Base-by-base conservation (phyloP, 2,329 filamentous ascomycete species). In the Aspergillus chevalieri region DNA sequence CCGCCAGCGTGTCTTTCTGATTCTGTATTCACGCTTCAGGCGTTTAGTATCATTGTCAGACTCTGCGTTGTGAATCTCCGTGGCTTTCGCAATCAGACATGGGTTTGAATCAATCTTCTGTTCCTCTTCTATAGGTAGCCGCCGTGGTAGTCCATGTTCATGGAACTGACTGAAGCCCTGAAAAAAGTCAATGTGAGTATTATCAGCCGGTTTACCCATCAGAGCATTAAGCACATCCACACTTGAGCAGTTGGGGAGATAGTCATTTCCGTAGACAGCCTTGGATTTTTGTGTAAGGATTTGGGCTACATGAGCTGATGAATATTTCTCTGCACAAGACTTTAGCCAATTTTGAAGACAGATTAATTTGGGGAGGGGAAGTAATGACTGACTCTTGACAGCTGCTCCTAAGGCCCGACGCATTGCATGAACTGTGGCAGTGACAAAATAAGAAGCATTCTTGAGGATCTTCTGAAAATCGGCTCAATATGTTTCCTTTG, bases 171-270 rank as follows among this genome's bases (percentile, higher is more conserved):
- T 15, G 26, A 24, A 52, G 33, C 50, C 47, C 19, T 52, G 45
- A 43, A 50, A 47, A 30, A 46, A 52, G 8, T 52, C 44, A 47
- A 52, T 44, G 47, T 52, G 45, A 52, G 47, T 52, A 30, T 47
- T 24, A 42, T 50, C 47, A 0, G 45, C 24, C 2, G 22, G 15
- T 47, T n/a, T 42, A 10, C 42, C 34, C 19, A 9, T 36, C 12
- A 47, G 21, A 17, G 47, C 12, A 28, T 49, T 49, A 34, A 52
- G 4, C n/a, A 45, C 33, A 46, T 47, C 47, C 17, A 49, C 45
- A 12, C 38, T 12, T 12, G 47, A 52, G 34, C 41, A 47, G 15
- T 48, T 49, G 10, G 36, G 47, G 14, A 33, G 30, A 33, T 33
- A 33, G 30, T 33, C 30, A 8, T 33, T 33, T 33, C 30, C 6